Conservation (phyloP, 768 basidiomycete genomes). For the Tephrocybe rancida region DNA sequence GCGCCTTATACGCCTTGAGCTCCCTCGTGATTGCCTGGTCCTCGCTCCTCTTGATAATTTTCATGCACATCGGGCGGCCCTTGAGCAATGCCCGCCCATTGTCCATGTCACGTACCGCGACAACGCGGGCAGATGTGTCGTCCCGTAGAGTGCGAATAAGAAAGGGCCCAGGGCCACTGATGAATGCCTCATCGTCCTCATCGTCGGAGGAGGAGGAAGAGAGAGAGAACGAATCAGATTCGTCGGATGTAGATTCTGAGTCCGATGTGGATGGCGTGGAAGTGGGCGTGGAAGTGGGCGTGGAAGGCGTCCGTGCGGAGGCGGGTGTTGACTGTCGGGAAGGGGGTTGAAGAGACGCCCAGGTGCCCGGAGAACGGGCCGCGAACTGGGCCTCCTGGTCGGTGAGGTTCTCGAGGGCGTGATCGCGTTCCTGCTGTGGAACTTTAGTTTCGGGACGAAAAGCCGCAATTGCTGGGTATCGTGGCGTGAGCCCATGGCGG, state of each 20-base stretch:
- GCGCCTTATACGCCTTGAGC: slow-evolving; percentile 33
- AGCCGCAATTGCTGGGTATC: too few species aligned
- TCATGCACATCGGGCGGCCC: slow-evolving; percentile 40
- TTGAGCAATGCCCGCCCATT: slow-evolving; percentile 9
- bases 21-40: slow-evolving; percentile 29
- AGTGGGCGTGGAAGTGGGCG: neutral
- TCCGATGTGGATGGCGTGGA: neutral
- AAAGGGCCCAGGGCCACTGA: slow-evolving; percentile 26
- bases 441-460: too few species aligned
- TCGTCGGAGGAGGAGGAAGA: neutral
- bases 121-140: slow-evolving; percentile 13
- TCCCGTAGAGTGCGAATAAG: slow-evolving; percentile 26
- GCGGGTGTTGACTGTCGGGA: too few species aligned
- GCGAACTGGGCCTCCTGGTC: too few species aligned
- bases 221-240: neutral
- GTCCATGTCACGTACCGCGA: slow-evolving; percentile 22
- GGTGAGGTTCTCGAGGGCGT: too few species aligned
- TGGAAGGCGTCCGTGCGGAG: neutral
- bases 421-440: too few species aligned
- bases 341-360: too few species aligned
- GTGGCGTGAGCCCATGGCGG: neutral
- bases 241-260: neutral
- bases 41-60: slow-evolving; percentile 27
- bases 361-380: too few species aligned
- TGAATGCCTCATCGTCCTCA: neutral